These are phyloP conservation scores for Aureobasidium sp. DNA, from an alignment of 2,329 filamentous ascomycete species.

Conservation along the genomic window DNA sequence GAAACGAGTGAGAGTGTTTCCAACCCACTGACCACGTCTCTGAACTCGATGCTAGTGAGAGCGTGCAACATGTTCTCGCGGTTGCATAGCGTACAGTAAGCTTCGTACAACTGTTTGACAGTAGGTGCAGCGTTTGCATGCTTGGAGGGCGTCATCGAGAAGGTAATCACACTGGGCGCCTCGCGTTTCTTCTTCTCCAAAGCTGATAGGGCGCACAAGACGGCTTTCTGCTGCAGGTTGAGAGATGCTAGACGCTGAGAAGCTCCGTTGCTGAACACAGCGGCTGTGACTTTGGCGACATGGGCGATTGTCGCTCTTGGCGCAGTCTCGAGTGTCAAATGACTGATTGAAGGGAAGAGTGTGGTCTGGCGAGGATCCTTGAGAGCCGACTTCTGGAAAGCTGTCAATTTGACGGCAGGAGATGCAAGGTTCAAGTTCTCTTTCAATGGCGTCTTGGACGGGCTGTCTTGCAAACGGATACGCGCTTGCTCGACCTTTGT, in stretches of 20 bases:
- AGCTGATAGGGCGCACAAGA: constrained; percentile 77
- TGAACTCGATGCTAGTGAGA: constrained; percentile 83
- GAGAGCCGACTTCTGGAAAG: constrained; percentile 38
- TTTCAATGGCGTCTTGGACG: constrained; percentile 53
- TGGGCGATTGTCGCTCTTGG: constrained; percentile 85
- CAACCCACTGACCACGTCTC: constrained; percentile 81
- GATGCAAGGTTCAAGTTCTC: constrained; percentile 73
- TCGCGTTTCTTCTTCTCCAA: constrained; percentile 50
- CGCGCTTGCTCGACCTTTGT: constrained; percentile 56
- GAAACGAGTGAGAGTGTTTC: constrained; percentile 79
- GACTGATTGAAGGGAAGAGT: constrained; percentile 31
- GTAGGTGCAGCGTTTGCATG: constrained; percentile 55
- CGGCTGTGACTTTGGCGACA: constrained; percentile 81
- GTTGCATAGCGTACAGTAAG: constrained; percentile 75
- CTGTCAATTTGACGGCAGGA: constrained; percentile 26
- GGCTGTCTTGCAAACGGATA: constrained; percentile 42
- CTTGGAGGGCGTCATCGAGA: constrained; percentile 34
- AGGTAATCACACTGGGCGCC: constrained; percentile 15
- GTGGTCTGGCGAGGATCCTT: constrained; percentile 15
- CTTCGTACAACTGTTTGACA: constrained; percentile 73
- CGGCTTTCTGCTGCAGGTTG: constrained; percentile 94
- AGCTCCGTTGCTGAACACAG: constrained; percentile 84
- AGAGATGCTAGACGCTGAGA: constrained; percentile 75
- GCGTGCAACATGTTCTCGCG: constrained; percentile 84
- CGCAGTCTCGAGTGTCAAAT: constrained; percentile 61